Evolutionary conservation across 495 filamentous ascomycete genomes (phyloP).

Genomic region (Penicillium ucsense): DNA sequence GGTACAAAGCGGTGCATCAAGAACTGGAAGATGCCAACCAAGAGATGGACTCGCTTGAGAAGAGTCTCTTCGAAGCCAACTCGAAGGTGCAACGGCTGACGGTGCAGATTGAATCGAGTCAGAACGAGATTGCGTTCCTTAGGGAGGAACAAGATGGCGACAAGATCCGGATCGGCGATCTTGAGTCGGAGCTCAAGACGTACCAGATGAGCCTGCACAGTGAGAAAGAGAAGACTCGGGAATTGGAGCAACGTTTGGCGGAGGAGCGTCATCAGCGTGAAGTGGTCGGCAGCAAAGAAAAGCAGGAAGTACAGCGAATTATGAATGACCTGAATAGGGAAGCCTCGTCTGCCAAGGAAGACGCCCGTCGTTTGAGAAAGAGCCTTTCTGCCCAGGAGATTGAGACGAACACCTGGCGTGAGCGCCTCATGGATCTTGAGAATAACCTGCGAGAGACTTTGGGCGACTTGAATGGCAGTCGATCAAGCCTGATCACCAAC

Average conservation of each 20-base stretch:
- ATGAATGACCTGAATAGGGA: constrained; percentile 81
- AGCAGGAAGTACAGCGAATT: constrained; percentile 73
- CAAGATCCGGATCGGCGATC: constrained; percentile 94
- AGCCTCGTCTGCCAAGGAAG: constrained; percentile 72
- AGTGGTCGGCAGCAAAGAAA: constrained; percentile 72
- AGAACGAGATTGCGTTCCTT: constrained; percentile 88
- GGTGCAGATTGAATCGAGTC: constrained; percentile 84
- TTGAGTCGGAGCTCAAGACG: constrained; percentile 71
- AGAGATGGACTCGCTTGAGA: constrained; percentile 69
- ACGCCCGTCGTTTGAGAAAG: constrained; percentile 70
- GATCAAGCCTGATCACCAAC: constrained; percentile 74
- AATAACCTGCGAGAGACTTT: constrained; percentile 76
- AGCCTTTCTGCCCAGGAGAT: constrained; percentile 74
- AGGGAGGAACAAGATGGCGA: constrained; percentile 95
- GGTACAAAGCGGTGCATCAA: constrained; percentile 62
- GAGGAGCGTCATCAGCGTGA: constrained; percentile 80
- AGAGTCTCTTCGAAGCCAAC: constrained; percentile 66
- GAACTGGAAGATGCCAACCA: constrained; percentile 65
- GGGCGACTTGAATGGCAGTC: constrained; percentile 77
- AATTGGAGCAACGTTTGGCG: constrained; percentile 67
- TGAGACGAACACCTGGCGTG: constrained; percentile 80
- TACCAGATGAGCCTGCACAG: constrained; percentile 62
- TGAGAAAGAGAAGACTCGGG: constrained; percentile 68
- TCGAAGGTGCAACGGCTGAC: constrained; percentile 75
- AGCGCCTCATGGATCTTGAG: constrained; percentile 81